Conservation (phyloP, 2,329 filamentous ascomycete genomes). For the Aspergillus carbonarius region DNA sequence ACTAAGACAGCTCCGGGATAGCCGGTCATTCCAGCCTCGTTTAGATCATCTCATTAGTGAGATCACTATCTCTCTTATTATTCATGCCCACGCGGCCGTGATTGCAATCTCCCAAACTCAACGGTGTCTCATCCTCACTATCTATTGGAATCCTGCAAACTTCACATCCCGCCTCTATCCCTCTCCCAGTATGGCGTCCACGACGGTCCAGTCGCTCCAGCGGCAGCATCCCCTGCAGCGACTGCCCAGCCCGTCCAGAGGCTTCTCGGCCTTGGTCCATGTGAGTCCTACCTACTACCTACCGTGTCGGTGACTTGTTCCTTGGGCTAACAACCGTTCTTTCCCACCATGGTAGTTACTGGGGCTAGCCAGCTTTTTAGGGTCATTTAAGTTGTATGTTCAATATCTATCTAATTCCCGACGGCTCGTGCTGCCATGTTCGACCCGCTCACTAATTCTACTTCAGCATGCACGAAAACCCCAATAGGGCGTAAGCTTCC, state of each 20-base stretch:
- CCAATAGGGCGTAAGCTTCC: constrained; percentile 40
- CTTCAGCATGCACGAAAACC: constrained; percentile 43
- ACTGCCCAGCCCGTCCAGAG: constrained; percentile 43
- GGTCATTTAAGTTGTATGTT: constrained; percentile 47
- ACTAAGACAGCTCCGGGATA: background rate
- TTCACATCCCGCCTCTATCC: background rate
- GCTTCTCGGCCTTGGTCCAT: constrained; percentile 45
- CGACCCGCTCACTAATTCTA: constrained; percentile 6
- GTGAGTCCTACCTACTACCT: constrained; percentile 27
- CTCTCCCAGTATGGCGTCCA: constrained; percentile 8
- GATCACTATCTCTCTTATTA: background rate
- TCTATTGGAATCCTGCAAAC: background rate
- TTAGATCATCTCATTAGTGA: constrained; percentile 2
- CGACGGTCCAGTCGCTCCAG: constrained; percentile 21
- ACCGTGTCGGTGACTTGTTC: constrained; percentile 1
- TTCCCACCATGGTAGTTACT: constrained; percentile 25
- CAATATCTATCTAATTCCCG: no score
- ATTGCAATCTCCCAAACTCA: background rate
- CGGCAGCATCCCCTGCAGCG: constrained; percentile 45
- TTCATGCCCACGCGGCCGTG: background rate
- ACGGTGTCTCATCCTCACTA: background rate
- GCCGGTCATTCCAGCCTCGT: background rate
- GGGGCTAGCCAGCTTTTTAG: constrained; percentile 44
- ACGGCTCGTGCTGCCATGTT: background rate
- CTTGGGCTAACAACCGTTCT: constrained; percentile 19